Evolutionary conservation across 345 rosid species (phyloP).

Genomic region (Hibiscus syriacus): DNA sequence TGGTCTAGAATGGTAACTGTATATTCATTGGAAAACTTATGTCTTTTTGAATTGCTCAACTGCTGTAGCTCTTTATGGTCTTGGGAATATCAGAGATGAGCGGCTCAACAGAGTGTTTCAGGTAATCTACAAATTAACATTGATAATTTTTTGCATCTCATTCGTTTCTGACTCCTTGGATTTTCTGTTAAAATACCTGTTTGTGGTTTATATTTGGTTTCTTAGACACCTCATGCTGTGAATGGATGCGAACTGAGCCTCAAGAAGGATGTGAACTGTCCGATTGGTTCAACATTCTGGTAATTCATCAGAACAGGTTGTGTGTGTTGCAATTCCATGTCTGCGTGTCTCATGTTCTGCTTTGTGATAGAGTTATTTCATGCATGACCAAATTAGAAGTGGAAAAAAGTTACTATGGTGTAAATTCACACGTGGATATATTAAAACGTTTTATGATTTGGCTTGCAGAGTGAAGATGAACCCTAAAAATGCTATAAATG

Average conservation of each 20-base stretch:
- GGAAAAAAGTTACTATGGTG: background rate
- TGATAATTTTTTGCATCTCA: slow-evolving; percentile 3
- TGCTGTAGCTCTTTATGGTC: slow-evolving; percentile 91
- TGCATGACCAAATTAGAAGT: background rate
- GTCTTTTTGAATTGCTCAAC: slow-evolving; percentile 52
- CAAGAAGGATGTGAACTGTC: slow-evolving; percentile 75
- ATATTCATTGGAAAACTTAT: slow-evolving; percentile 6
- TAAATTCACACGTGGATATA: background rate
- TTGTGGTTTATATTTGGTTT: slow-evolving; percentile 18
- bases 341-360: background rate
- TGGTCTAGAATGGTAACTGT: slow-evolving; percentile 10
- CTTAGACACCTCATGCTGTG: slow-evolving; percentile 93
- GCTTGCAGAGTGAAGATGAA: slow-evolving; percentile 80
- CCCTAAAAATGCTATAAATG: slow-evolving; percentile 96
- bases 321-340: background rate
- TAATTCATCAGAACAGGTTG: slow-evolving; percentile 97
- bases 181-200: slow-evolving; percentile 3
- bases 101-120: slow-evolving; percentile 98
- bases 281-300: slow-evolving; percentile 97
- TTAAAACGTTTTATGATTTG: background rate
- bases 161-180: slow-evolving; percentile 10
- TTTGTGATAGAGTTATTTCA: slow-evolving; percentile 8
- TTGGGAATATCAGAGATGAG: slow-evolving; percentile 97
- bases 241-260: slow-evolving; percentile 99
- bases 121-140: slow-evolving; percentile 27